Evolutionary conservation across 1,139 yeast species (phyloP), one percentile per base, ranked within the genome.

Genomic region (Taiozyma sp.): DNA sequence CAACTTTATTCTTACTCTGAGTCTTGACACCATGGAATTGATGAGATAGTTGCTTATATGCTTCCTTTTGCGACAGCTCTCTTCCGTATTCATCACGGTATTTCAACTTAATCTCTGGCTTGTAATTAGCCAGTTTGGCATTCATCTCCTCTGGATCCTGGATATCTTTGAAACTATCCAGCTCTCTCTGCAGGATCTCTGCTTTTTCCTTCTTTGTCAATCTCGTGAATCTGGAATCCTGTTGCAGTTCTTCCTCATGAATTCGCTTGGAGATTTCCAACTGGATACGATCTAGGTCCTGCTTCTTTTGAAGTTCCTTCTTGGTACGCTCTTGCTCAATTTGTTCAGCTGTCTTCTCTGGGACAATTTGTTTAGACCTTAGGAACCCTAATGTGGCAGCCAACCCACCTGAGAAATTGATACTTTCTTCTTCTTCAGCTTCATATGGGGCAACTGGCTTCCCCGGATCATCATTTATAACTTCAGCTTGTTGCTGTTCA

Each of bases 21-120:
- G 41, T 51, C 16, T 54, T 73, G 71, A 45, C 76, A 1, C 97
- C 97, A 66, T 93, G 98, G 70, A 90, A 92, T 58, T 85, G 84
- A 58, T 88, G 96, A 1, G 97, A 89, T 51, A 91, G 66, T 54
- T 83, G 81, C 69, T 90, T 92, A 71, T 83, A 92, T 0, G 98
- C 98, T 56, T 87, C 88, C 65, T 87, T 90, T 2, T 84, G 76
- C 45, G 75, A 72, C 48, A 93, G 68, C 24, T 74, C 75, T 47
- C 81, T 75, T 1, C 98, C 98, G 7, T 72, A 65, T 43, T 84
- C 88, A 66, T 92, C 97, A 46, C 75, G 76, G 66, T 91, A 89
- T 40, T 75, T 76, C 9, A 92, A 65, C 24, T 76, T 72, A 23
- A 92, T 79, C 7, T 78, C 73, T 0, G 97, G 96, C 51, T 81